phyloP scores from a whole-genome alignment of 345 rosid species.

The Ceriops decandra region DNA sequence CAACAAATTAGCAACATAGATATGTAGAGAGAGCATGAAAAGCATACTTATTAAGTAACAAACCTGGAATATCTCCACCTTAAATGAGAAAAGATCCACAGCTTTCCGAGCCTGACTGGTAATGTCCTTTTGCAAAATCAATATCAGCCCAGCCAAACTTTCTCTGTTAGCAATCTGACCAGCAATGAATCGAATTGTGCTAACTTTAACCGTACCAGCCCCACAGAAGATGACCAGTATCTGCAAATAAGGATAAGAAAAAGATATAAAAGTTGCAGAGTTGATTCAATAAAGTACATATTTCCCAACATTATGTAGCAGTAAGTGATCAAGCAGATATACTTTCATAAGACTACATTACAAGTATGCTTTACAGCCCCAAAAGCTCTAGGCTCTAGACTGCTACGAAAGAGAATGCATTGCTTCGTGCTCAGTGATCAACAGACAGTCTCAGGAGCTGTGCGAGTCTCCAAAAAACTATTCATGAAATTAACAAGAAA shows the following conservation, averaged over 20 bases:
- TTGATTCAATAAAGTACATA: neutral
- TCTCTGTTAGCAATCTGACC: slow-evolving; percentile 55
- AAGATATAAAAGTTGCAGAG: neutral
- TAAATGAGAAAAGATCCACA: slow-evolving; percentile 62
- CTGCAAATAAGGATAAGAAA: slow-evolving; percentile 36
- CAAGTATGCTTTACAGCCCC: too few species aligned
- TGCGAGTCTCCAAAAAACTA: too few species aligned
- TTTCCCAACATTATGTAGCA: too few species aligned
- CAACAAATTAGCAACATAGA: neutral
- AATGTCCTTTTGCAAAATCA: slow-evolving; percentile 65
- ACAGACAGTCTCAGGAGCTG: too few species aligned
- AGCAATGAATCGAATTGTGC: slow-evolving; percentile 50
- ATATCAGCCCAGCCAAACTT: slow-evolving; percentile 55
- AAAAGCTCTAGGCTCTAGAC: too few species aligned
- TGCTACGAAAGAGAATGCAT: too few species aligned
- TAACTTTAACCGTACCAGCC: slow-evolving; percentile 61
- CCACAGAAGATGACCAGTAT: slow-evolving; percentile 64
- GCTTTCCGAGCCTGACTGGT: slow-evolving; percentile 80
- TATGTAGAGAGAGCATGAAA: neutral
- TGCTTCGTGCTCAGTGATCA: too few species aligned
- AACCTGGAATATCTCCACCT: slow-evolving; percentile 90
- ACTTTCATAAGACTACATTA: too few species aligned
- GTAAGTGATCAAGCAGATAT: too few species aligned
- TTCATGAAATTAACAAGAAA: too few species aligned
- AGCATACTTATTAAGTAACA: neutral